Evolutionary conservation across 1,284 basidiomycete genomes (phyloP), one percentile per base, ranked within the genome.

Genomic region (Xanthoconium separans): DNA sequence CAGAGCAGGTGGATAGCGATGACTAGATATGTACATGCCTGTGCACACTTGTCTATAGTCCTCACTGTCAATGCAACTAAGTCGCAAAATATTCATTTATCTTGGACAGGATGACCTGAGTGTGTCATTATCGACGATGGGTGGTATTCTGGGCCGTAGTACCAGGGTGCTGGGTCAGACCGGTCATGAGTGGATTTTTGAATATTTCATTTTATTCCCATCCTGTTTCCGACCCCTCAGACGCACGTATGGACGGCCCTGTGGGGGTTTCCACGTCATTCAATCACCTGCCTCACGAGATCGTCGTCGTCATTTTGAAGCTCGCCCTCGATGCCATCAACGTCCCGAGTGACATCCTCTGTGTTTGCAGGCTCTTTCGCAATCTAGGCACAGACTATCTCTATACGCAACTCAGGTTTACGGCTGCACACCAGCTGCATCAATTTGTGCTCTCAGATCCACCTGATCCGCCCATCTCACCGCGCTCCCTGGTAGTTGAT

Each of bases 381-480:
- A 29, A 57, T n/a, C 20, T 65, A 4, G 64, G 62, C 11, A 46
- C 33, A 11, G 47, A 36, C 7, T n/a, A 51, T 31, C 57, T 77
- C 24, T 70, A 75, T 58, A 56, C 65, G 11, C 59, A 70, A 31
- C 64, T 75, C 27, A 30, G 39, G 22, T 70, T 69, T 33, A 53
- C 53, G 50, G 56, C 59, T 37, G 12, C 45, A 13, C 18, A 55
- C 10, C 55, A 66, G 44, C 50, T 61, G 10, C 40, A 13, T 37
- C 44, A 57, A 30, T 66, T 66, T 30, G 51, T 53, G 22, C 39
- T 61, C 61, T 51, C 70, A 56, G 55, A 55, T n/a, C 46, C 22
- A 4, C 45, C 50, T 16, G 51, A 56, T 4, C 45, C 36, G 5
- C 41, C 31, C 15, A 53, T 68, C 36, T 44, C 47, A 16, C 67